Evolutionary conservation across 31 red algal genomes (phyloP).

Genomic region (Porphyra umbilicalis): DNA sequence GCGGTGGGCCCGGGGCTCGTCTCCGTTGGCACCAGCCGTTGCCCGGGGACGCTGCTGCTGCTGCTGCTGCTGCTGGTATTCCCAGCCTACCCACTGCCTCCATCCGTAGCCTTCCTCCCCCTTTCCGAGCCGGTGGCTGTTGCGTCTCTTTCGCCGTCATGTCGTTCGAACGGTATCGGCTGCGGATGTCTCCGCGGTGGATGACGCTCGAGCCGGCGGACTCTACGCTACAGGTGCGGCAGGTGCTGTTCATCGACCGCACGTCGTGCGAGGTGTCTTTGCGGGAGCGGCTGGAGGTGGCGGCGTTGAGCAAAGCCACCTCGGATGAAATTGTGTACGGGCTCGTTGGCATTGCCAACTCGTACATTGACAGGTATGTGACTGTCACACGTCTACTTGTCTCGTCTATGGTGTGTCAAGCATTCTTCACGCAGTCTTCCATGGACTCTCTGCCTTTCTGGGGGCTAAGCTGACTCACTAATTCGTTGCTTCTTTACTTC

Average conservation of each 20-base stretch:
- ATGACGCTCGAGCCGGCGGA: slow-evolving; percentile 60
- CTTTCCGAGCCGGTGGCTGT: too few relatives aligned
- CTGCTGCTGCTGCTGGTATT: too few relatives aligned
- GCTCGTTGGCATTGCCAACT: slow-evolving; percentile 44
- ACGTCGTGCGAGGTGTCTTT: slow-evolving; percentile 7
- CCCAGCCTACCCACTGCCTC: too few relatives aligned
- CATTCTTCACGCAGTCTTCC: neutral
- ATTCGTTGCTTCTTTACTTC: neutral
- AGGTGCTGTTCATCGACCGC: slow-evolving; percentile 61
- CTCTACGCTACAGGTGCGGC: slow-evolving; percentile 7
- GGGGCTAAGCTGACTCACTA: neutral
- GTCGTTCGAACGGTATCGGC: slow-evolving; percentile 34
- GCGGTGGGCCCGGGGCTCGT: too few relatives aligned
- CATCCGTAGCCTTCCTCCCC: too few relatives aligned
- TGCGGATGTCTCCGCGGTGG: slow-evolving; percentile 66
- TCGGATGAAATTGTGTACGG: slow-evolving; percentile 41
- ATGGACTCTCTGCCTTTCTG: neutral
- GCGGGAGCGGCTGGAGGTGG: slow-evolving; percentile 50
- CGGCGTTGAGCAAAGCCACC: slow-evolving; percentile 48
- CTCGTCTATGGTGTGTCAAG: neutral
- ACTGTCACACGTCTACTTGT: neutral
- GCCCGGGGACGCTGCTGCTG: too few relatives aligned
- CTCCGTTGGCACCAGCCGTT: too few relatives aligned
- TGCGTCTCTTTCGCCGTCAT: too few relatives aligned
- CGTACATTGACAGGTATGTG: neutral